phyloP scores from a whole-genome alignment of 78 protist genomes.

The Chrysochromulina tobinii region DNA sequence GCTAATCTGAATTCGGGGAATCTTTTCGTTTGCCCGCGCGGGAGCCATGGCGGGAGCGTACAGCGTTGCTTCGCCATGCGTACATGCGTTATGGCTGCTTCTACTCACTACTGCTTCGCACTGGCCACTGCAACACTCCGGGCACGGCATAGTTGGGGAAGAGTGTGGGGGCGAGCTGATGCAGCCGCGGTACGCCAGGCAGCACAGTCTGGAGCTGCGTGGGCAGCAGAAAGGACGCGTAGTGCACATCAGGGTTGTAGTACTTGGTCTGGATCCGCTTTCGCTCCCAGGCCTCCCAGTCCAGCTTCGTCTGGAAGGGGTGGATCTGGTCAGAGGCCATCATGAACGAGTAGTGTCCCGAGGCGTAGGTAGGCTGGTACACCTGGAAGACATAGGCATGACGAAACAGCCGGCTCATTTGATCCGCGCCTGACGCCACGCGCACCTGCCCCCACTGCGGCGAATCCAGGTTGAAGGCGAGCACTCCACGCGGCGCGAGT shows the following conservation, averaged over 20 bases:
- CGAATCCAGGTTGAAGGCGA: slow-evolving; percentile 7
- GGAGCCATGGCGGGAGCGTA: no score
- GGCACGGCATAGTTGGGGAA: no score
- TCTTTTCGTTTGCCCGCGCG: no score
- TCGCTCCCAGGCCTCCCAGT: not conserved
- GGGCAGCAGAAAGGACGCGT: slow-evolving; percentile 13
- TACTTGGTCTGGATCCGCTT: not conserved
- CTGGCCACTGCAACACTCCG: no score
- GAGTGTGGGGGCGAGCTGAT: no score
- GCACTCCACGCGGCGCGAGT: not conserved
- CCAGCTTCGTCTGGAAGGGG: not conserved
- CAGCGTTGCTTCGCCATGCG: no score
- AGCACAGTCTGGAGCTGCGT: not conserved
- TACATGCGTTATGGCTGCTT: no score
- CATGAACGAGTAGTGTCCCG: slow-evolving; percentile 38
- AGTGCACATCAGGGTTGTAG: slow-evolving; percentile 42
- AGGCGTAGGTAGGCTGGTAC: slow-evolving; percentile 8
- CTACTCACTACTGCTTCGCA: no score
- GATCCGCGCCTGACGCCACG: not conserved
- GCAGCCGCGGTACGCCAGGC: no score
- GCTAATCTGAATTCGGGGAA: no score
- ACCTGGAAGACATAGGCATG: slow-evolving; percentile 1
- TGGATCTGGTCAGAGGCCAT: slow-evolving; percentile 27
- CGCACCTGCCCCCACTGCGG: slow-evolving; percentile 27
- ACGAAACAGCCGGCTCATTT: not conserved